These are phyloP conservation scores for Setomelanomma holmii DNA, from an alignment of 2,329 filamentous ascomycete genomes.

Conservation along the genomic window DNA sequence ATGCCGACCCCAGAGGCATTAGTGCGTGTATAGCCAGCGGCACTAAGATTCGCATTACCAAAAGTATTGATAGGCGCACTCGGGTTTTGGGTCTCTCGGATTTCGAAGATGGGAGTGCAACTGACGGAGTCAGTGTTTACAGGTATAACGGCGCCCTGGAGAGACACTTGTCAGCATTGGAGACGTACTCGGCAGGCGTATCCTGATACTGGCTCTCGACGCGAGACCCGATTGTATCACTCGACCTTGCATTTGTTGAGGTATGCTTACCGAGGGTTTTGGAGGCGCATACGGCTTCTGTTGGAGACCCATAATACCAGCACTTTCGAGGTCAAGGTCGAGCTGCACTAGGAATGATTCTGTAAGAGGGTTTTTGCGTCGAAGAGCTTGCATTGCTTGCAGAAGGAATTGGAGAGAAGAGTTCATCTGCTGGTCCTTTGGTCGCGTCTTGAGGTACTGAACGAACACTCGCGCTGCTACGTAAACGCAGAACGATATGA, in stretches of 20 bases:
- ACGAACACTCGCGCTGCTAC: constrained; percentile 96
- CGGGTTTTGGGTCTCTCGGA: constrained; percentile 40
- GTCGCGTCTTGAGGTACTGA: constrained; percentile 93
- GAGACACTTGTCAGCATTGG: constrained; percentile 16
- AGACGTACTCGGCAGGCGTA: constrained; percentile 17
- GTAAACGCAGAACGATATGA: constrained; percentile 93
- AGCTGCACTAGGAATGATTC: constrained; percentile 94
- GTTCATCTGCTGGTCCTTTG: constrained; percentile 78
- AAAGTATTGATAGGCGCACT: constrained; percentile 38
- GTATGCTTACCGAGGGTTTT: constrained; percentile 14
- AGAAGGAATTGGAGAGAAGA: constrained; percentile 90
- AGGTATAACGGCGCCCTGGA: constrained; percentile 19
- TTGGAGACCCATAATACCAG: constrained; percentile 57
- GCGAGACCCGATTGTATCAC: constrained; percentile 9
- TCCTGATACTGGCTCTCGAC: background rate
- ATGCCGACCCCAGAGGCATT: background rate
- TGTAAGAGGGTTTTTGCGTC: constrained; percentile 85
- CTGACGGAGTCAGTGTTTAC: constrained; percentile 34
- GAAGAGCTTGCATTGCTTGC: constrained; percentile 87
- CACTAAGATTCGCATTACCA: constrained; percentile 17
- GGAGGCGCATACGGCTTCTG: constrained; percentile 56
- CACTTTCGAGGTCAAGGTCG: constrained; percentile 85
- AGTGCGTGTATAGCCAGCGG: background rate
- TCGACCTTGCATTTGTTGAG: constrained; percentile 6
- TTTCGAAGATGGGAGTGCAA: constrained; percentile 44